Conservation (phyloP, 371 early-diverging fungal genomes). For the Syncephalis fuscata region DNA sequence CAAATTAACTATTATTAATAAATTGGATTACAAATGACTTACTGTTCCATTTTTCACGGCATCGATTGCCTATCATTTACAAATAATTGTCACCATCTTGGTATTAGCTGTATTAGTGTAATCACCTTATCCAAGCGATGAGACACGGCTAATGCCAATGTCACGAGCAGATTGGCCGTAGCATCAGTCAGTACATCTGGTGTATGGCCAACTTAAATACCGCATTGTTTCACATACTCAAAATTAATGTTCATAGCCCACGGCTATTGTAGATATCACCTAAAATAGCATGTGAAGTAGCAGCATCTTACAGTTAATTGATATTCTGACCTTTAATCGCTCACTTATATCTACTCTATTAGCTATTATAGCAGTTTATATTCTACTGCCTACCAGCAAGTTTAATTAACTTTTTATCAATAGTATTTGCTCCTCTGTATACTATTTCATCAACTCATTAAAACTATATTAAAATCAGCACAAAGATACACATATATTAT, state of each 20-base stretch:
- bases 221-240: slow-evolving; percentile 20
- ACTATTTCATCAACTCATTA: neutral
- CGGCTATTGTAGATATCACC: slow-evolving; percentile 52
- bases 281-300: slow-evolving; percentile 1
- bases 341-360: no score
- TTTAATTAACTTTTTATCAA: neutral
- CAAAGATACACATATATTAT: neutral
- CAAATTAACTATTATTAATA: no score
- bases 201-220: slow-evolving; percentile 57
- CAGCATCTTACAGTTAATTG: no score
- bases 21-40: no score
- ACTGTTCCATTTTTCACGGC: no score
- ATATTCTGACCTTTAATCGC: no score
- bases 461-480: neutral
- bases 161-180: slow-evolving; percentile 62
- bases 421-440: neutral
- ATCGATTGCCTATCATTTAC: neutral
- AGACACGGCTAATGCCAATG: slow-evolving; percentile 52
- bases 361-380: no score
- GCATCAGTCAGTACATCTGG: slow-evolving; percentile 82
- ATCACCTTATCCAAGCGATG: slow-evolving; percentile 15
- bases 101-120: no score
- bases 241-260: slow-evolving; percentile 73
- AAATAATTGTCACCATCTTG: no score
- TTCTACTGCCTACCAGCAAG: neutral